A percentile compares a stretch with the other conserved stretches of the same genome.
These are phyloP conservation scores for Cylindrotheca fusiformis DNA, from an alignment of 108 stramenopile genomes.

Conservation along the genomic window DNA sequence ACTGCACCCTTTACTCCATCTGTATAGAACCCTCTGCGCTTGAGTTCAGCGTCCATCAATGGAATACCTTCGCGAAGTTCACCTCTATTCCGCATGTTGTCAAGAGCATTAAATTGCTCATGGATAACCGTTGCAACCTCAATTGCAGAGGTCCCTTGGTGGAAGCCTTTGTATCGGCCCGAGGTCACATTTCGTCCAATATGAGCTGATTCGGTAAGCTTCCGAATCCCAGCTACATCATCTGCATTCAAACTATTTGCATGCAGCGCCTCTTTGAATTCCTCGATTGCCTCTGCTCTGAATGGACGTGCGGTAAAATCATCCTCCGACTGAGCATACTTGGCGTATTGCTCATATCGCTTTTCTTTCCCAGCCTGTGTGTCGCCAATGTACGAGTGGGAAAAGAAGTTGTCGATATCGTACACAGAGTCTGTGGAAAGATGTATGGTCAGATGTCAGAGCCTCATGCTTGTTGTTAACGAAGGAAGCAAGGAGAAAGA, in stretches of 20 bases:
- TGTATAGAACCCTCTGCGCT: constrained; percentile 60
- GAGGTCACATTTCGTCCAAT: constrained; percentile 51
- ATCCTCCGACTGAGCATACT: constrained; percentile 16
- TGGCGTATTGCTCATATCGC: constrained; percentile 24
- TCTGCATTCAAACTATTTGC: constrained; percentile 63
- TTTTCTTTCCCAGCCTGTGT: constrained; percentile 7
- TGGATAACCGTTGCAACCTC: constrained; percentile 75
- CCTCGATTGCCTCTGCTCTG: constrained; percentile 23
- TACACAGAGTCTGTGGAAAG: not conserved
- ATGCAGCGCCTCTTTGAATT: constrained; percentile 64
- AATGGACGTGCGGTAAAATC: constrained; percentile 19
- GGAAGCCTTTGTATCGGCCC: constrained; percentile 72
- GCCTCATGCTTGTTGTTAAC: too few relatives aligned
- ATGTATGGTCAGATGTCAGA: too few relatives aligned
- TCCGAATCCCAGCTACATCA: constrained; percentile 77
- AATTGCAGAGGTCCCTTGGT: constrained; percentile 71
- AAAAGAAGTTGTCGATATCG: not conserved
- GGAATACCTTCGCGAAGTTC: constrained; percentile 40
- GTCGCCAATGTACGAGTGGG: constrained; percentile 24
- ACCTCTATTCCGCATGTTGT: constrained; percentile 44
- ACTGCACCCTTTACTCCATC: constrained; percentile 65
- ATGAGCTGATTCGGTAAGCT: constrained; percentile 83
- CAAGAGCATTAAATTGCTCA: constrained; percentile 73
- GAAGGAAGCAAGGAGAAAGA: too few relatives aligned
- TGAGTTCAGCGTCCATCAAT: constrained; percentile 54